Evolutionary conservation across 371 early-diverging fungal species (phyloP).

Genomic region (Syncephalastrum racemosum): DNA sequence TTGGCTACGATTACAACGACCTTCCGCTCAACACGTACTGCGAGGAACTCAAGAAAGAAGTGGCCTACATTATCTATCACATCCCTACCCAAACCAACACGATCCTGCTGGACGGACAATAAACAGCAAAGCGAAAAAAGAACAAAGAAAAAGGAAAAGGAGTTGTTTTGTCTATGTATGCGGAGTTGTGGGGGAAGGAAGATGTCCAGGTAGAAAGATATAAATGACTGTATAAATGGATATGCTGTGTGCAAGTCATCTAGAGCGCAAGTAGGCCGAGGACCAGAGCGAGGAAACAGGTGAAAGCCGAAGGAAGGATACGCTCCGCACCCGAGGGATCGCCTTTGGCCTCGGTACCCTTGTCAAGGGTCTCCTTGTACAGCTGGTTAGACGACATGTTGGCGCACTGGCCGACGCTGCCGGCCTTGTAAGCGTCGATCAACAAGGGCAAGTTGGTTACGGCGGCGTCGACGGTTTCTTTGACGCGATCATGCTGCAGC

Average conservation of each 20-base stretch:
- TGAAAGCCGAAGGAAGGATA: background rate
- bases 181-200: background rate
- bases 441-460: slow-evolving; percentile 41
- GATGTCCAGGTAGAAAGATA: background rate
- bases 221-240: background rate
- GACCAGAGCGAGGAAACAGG: background rate
- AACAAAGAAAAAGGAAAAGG: slow-evolving; percentile 1
- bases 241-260: background rate
- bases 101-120: slow-evolving; percentile 39
- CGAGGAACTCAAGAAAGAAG: slow-evolving; percentile 39
- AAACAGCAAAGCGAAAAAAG: slow-evolving; percentile 3
- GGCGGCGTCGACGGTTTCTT: slow-evolving; percentile 41
- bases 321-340: slow-evolving; percentile 4
- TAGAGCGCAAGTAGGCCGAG: background rate
- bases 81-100: slow-evolving; percentile 38
- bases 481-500: slow-evolving; percentile 43
- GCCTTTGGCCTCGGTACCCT: background rate
- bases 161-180: background rate
- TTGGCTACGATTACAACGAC: slow-evolving; percentile 62
- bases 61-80: slow-evolving; percentile 47
- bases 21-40: slow-evolving; percentile 44
- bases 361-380: slow-evolving; percentile 17
- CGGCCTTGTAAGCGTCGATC: slow-evolving; percentile 16
- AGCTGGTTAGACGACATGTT: slow-evolving; percentile 13
- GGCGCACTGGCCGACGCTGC: slow-evolving; percentile 17